phyloP scores from a whole-genome alignment of 1,284 basidiomycete species.

The Hortiboletus rubellus region DNA sequence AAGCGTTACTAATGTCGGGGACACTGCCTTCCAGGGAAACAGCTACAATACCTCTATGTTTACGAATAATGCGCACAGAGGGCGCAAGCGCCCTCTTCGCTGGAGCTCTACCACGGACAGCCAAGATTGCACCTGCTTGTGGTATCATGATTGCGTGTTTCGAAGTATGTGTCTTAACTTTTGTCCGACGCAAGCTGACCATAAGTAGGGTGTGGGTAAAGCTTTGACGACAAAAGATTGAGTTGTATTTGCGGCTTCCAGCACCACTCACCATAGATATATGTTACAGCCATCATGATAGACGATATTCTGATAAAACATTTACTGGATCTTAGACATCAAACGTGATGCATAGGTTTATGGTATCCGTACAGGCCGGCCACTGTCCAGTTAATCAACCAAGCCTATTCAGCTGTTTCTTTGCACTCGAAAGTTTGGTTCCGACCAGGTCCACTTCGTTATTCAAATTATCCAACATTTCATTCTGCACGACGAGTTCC shows the following conservation, averaged over 20 bases:
- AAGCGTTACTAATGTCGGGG: constrained; percentile 66
- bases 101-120: constrained; percentile 85
- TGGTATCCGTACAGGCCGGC: constrained; percentile 26
- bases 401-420: constrained; percentile 78
- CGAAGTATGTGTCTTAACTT: constrained; percentile 57
- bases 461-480: constrained; percentile 80
- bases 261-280: constrained; percentile 18
- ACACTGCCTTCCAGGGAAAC: constrained; percentile 41
- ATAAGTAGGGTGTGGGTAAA: constrained; percentile 54
- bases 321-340: constrained; percentile 9
- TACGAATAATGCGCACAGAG: constrained; percentile 76
- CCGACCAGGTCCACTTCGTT: constrained; percentile 74
- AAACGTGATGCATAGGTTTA: not conserved
- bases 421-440: constrained; percentile 74
- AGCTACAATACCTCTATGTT: constrained; percentile 60
- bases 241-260: constrained; percentile 1
- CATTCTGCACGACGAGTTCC: constrained; percentile 85
- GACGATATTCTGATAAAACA: constrained; percentile 14
- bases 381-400: constrained; percentile 40
- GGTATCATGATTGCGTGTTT: constrained; percentile 97
- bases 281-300: constrained; percentile 16
- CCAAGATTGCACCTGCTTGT: constrained; percentile 98
- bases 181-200: constrained; percentile 4
- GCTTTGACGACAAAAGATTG: constrained; percentile 40
- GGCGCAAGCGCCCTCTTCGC: constrained; percentile 80